Conservation (phyloP, 352 stramenopile genomes). For the Phytophthora tentaculata region DNA sequence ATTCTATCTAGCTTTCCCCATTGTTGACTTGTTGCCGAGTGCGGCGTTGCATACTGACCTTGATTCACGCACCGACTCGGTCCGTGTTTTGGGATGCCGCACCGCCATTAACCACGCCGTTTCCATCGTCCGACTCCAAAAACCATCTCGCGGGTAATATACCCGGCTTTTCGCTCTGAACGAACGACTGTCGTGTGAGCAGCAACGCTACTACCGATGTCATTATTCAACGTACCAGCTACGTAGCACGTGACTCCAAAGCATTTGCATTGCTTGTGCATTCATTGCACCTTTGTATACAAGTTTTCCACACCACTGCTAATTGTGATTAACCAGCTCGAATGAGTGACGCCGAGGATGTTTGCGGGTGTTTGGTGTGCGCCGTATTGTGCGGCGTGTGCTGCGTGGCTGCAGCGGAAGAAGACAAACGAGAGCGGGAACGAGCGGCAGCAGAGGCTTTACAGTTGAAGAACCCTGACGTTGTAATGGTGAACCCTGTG, state of each 20-base stretch:
- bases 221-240: constrained; percentile 23
- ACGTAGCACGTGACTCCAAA: constrained; percentile 3
- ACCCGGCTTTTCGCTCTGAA: constrained; percentile 5
- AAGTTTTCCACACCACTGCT: too few species aligned
- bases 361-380: constrained; percentile 80
- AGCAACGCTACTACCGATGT: not conserved
- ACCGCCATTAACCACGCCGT: constrained; percentile 7
- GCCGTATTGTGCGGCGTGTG: constrained; percentile 76
- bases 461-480: constrained; percentile 51
- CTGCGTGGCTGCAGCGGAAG: constrained; percentile 76
- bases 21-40: constrained; percentile 10
- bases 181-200: constrained; percentile 8
- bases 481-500: constrained; percentile 75
- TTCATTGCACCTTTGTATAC: too few species aligned
- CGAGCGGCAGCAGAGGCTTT: constrained; percentile 45
- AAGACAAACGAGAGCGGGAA: constrained; percentile 84
- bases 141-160: constrained; percentile 19
- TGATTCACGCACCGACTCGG: constrained; percentile 3
- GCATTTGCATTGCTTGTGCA: too few species aligned
- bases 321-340: too few species aligned
- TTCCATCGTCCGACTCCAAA: constrained; percentile 27
- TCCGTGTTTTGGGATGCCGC: constrained; percentile 23
- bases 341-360: constrained; percentile 82
- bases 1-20: constrained; percentile 5
- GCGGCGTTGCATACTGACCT: constrained; percentile 1